A percentile compares a stretch with the other conserved stretches of the same genome.
Conservation (phyloP, 768 basidiomycete genomes). For the Galerina marginata region DNA sequence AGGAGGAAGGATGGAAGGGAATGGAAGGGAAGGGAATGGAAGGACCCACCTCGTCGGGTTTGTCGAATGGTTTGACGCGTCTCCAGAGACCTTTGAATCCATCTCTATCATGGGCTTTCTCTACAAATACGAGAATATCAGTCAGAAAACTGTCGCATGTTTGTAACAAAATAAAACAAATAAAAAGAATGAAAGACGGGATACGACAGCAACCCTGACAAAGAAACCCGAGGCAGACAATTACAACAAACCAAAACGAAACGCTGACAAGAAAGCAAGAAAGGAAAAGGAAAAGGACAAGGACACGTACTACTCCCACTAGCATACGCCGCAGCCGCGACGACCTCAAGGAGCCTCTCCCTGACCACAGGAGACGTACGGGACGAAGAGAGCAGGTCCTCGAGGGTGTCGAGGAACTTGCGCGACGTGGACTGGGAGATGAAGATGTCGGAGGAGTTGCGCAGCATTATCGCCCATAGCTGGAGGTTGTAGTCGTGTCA, state of each 20-base stretch:
- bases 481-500: slow-evolving; percentile 27
- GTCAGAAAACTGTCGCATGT: neutral
- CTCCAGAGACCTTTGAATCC: slow-evolving; percentile 78
- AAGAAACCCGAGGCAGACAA: neutral
- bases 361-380: slow-evolving; percentile 80
- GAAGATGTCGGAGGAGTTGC: slow-evolving; percentile 77
- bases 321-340: slow-evolving; percentile 82
- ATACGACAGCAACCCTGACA: neutral
- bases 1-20: neutral
- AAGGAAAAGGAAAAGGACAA: neutral
- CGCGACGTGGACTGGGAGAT: slow-evolving; percentile 70
- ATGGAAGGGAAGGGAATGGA: neutral
- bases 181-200: neutral
- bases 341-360: slow-evolving; percentile 79
- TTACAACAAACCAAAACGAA: neutral
- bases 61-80: slow-evolving; percentile 77
- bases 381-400: slow-evolving; percentile 67
- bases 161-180: neutral
- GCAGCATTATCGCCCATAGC: slow-evolving; percentile 92
- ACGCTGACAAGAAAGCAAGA: too few species aligned
- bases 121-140: slow-evolving; percentile 19
- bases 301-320: slow-evolving; percentile 51
- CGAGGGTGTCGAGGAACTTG: slow-evolving; percentile 82
- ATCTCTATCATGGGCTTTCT: slow-evolving; percentile 38
- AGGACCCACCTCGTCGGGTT: slow-evolving; percentile 75